Percentiles rank a stretch among this genome's conserved stretches.
phyloP scores from a whole-genome alignment of 441 rosid genomes.

The Raphanus hybrid region DNA sequence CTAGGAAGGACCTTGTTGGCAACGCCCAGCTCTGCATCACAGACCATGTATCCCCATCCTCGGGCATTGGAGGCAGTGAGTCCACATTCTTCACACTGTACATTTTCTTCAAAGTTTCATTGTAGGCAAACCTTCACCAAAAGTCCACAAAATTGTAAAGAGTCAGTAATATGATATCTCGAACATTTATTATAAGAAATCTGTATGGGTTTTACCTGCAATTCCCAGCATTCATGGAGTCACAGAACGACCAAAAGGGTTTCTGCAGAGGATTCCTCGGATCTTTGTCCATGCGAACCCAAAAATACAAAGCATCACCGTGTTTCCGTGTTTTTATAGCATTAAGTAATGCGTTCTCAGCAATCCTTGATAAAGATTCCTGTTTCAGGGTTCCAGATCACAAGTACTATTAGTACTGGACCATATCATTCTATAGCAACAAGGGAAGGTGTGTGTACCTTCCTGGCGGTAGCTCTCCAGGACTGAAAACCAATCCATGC shows the following conservation, averaged over 20 bases:
- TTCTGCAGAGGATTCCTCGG: slow-evolving; percentile 69
- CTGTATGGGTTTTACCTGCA: slow-evolving; percentile 69
- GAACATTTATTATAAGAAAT: slow-evolving; percentile 1
- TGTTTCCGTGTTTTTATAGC: slow-evolving; percentile 66
- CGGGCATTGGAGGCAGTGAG: slow-evolving; percentile 86
- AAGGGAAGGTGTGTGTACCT: slow-evolving; percentile 48
- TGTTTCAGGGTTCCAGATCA: slow-evolving; percentile 45
- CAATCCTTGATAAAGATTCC: slow-evolving; percentile 76
- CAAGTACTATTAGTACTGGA: neutral
- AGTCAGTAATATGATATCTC: slow-evolving; percentile 22
- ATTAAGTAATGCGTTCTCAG: slow-evolving; percentile 75
- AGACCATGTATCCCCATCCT: slow-evolving; percentile 95
- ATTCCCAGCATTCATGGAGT: slow-evolving; percentile 94
- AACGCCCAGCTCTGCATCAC: slow-evolving; percentile 93
- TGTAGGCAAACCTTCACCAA: slow-evolving; percentile 73
- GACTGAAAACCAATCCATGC: slow-evolving; percentile 99
- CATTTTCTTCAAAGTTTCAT: slow-evolving; percentile 78
- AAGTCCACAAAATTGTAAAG: neutral
- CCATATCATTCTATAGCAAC: neutral
- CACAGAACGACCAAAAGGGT: slow-evolving; percentile 97
- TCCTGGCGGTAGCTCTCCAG: slow-evolving; percentile 94
- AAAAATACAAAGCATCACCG: slow-evolving; percentile 90
- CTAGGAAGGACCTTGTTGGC: slow-evolving; percentile 94
- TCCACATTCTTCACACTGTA: slow-evolving; percentile 64
- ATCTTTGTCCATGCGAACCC: slow-evolving; percentile 96